Evolutionary conservation across 148 eudicot species (phyloP), one percentile per base, ranked within the genome.

Genomic region (Cornus kousa): DNA sequence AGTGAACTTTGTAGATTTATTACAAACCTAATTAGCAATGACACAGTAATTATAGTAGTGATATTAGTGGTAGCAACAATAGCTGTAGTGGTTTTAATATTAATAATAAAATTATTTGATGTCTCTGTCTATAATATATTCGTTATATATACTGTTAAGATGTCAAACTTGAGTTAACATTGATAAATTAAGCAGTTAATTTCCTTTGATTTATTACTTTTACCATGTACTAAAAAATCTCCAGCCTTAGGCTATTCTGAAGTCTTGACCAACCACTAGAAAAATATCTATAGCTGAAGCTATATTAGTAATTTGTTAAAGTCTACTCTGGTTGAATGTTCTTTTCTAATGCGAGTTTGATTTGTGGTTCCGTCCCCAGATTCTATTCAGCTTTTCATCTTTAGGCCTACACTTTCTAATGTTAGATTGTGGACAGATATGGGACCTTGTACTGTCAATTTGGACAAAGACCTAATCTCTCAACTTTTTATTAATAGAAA

Each of bases 401-500:
- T 57, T 57, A 13, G 20, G 64, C 64, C 64, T 57, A 57, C 4
- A 57, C 17, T 17, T 57, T 2, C 64, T 13, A 17, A 62, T 62
- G 23, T 17, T 20, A 20, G 23, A 17, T n/a, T 62, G 66, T 17
- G 24, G 23, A 62, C 66, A n/a, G 66, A 62, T 62, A 10, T 17
- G 2, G 66, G 9, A 62, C 17, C 24, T 62, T 62, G 20, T 62
- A 7, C 66, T 5, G 66, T n/a, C 23, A 62, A 53, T 71, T 24
- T 69, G 46, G 32, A 32, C 37, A 32, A 24, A 17, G 37, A 43
- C 17, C 19, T 23, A 17, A 13, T 76, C 28, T 55, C 46, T n/a
- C 78, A 37, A 14, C 32, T n/a, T 80, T 72, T 33, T 8, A 55
- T 59, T 74, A 73, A 33, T 89, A 96, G 99, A 92, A 74, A 96